Conservation (phyloP, 2,329 filamentous ascomycete genomes). For the Polytolypa hystricis region DNA sequence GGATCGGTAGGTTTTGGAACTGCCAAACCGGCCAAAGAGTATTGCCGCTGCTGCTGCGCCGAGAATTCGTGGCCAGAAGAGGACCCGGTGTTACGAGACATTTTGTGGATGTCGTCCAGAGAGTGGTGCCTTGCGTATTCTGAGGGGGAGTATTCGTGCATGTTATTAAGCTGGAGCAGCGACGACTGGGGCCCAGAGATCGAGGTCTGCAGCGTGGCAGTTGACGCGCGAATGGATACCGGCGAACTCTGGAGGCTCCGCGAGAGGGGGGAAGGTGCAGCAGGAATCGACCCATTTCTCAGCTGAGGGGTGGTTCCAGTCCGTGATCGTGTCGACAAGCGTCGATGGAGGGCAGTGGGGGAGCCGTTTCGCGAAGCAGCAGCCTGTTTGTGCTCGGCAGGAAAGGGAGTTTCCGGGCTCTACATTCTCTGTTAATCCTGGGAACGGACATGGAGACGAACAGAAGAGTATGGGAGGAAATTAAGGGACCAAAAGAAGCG, state of each 20-base stretch:
- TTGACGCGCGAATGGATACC: neutral
- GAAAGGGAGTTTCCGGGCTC: conserved; percentile 28
- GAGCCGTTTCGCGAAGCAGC: conserved; percentile 22
- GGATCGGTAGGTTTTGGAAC: too few species aligned
- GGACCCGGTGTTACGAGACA: neutral
- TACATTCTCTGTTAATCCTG: conserved; percentile 32
- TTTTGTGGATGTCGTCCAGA: conserved; percentile 19
- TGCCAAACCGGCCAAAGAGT: too few species aligned
- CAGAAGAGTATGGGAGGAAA: conserved; percentile 13
- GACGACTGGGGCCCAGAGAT: conserved; percentile 21
- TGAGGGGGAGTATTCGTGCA: conserved; percentile 32
- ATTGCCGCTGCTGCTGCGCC: too few species aligned
- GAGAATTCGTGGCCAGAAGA: neutral
- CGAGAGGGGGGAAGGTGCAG: conserved; percentile 18
- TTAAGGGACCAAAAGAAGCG: conserved; percentile 27
- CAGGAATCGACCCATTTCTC: neutral
- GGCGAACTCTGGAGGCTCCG: conserved; percentile 6
- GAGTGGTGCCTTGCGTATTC: conserved; percentile 27
- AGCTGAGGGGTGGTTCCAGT: conserved; percentile 7
- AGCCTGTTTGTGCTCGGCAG: conserved; percentile 22
- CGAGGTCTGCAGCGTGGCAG: conserved; percentile 20
- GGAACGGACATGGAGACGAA: conserved; percentile 16
- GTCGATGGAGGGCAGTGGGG: conserved; percentile 17
- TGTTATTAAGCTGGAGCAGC: conserved; percentile 23
- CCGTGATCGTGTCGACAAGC: conserved; percentile 23